Percentiles rank a stretch among this genome's conserved stretches.
Evolutionary conservation across 2,329 filamentous ascomycete species (phyloP).

Genomic region (Colletotrichum australisinense): DNA sequence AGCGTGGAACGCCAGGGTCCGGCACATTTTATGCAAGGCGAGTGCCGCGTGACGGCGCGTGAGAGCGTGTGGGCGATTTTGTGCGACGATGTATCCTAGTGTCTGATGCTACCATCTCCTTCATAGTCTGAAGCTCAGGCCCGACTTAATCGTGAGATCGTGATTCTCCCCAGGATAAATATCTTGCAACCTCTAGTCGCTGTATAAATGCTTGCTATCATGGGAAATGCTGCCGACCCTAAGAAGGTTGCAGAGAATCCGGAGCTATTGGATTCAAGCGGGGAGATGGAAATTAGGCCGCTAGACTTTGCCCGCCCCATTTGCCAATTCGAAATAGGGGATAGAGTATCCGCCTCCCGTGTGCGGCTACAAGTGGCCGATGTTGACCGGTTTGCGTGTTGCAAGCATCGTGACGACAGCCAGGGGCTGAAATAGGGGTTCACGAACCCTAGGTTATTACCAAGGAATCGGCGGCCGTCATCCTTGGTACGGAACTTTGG

Average conservation of each 20-base stretch:
- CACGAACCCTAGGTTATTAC: conserved; percentile 16
- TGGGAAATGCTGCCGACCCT: background rate
- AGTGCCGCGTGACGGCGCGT: conserved; percentile 26
- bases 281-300: conserved; percentile 23
- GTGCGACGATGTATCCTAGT: conserved; percentile 24
- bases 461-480: conserved; percentile 8
- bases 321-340: conserved; percentile 21
- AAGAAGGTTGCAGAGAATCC: background rate
- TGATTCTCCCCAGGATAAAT: conserved; percentile 3
- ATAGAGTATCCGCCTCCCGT: background rate
- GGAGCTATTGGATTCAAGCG: conserved; percentile 7
- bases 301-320: conserved; percentile 4
- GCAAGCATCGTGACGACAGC: conserved; percentile 3
- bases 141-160: conserved; percentile 16
- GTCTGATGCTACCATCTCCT: background rate
- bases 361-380: background rate
- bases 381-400: background rate
- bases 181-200: background rate
- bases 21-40: conserved; percentile 17
- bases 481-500: conserved; percentile 28
- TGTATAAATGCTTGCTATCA: background rate
- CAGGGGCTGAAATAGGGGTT: conserved; percentile 31
- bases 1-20: conserved; percentile 29
- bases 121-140: conserved; percentile 30
- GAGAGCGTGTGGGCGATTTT: conserved; percentile 25